Evolutionary conservation across 2,329 filamentous ascomycete genomes (phyloP), one percentile per base, ranked within the genome.

Genomic region (Pseudogymnoascus sp.): DNA sequence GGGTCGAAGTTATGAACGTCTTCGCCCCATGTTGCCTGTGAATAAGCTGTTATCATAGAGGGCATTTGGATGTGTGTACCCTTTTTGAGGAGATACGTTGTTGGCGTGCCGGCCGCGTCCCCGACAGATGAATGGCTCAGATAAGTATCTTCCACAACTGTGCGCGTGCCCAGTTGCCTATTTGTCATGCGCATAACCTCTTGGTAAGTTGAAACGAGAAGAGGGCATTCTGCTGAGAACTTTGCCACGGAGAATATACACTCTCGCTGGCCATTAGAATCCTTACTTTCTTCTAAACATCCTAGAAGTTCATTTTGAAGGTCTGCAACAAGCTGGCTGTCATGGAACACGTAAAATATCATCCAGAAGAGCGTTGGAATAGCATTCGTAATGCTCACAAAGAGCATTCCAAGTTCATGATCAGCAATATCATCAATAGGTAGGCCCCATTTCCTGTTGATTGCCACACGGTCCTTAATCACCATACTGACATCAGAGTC

Each of bases 111-210:
- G 41, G n/a, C 41, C 11, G 41, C 41, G n/a, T 64, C 64, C 4
- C 62, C 64, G 9, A 66, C 63, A 3, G 65, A 64, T 23, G 61
- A 38, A 12, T 16, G 72, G 12, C 72, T 72, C 25, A 80, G 66
- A 2, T 75, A 61, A 1, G 76, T 78, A 55, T 82, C 79, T 38
- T 73, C 65, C 12, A 72, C 65, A n/a, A 81, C 75, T 8, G 72
- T 69, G 8, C 80, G 75, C 35, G 72, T 75, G 11, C 75, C 75
- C 12, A 74, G 68, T 5, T 74, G 70, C 3, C 75, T 73, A 30
- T 76, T 76, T 11, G 67, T 69, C 1, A 80, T 62, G 6, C 80
- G 77, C 62, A 81, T 69, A 0, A 74, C 74, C 66, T 82, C 80
- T 23, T 76, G 75, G 66, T 77, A 80, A 22, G 74, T 74, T 49